Evolutionary conservation across 1,284 basidiomycete species (phyloP), one percentile per base, ranked within the genome.

Genomic region (Moniliella sp.): DNA sequence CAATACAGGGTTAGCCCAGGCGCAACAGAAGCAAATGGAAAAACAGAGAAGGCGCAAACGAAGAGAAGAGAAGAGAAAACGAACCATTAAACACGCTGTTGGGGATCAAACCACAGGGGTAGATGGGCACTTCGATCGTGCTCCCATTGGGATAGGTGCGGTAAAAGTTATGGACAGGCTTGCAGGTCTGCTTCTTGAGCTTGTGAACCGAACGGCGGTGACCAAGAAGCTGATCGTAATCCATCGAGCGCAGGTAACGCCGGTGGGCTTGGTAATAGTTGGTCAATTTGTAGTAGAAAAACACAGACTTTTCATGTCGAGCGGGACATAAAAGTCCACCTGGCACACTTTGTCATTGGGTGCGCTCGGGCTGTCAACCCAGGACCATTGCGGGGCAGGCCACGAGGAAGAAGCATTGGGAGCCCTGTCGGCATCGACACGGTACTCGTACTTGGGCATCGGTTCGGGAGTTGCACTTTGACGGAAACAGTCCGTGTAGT

Each of bases 11-110:
- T 10, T n/a, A n/a, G n/a, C n/a, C n/a, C n/a, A n/a, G n/a, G n/a
- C n/a, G n/a, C n/a, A 17, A 9, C 10, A 29, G 26, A 17, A 12
- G n/a, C 1, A 17, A 8, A 7, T 29, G 15, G 4, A 4, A 16
- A 7, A 8, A 16, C 10, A 29, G 7, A 11, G 5, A 9, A 7
- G 15, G 9, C 18, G 28, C 5, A 11, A n/a, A n/a, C n/a, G 11
- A 15, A 11, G 7, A 16, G 16, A 13, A 10, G 10, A 18, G 7
- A 10, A 7, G 15, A 1, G 13, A 31, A 18, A 12, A 54, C 71
- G 21, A 33, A 79, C 80, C 86, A 55, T 99, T 99, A 67, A 94
- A 99, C 4, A 84, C 37, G n/a, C 82, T 88, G 64, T 99, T 99
- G 30, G 91, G 91, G 44, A 99, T 91, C 41, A 97, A 67, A 21